Conservation (phyloP, 2,329 filamentous ascomycete genomes). For the Beauveria sp. region DNA sequence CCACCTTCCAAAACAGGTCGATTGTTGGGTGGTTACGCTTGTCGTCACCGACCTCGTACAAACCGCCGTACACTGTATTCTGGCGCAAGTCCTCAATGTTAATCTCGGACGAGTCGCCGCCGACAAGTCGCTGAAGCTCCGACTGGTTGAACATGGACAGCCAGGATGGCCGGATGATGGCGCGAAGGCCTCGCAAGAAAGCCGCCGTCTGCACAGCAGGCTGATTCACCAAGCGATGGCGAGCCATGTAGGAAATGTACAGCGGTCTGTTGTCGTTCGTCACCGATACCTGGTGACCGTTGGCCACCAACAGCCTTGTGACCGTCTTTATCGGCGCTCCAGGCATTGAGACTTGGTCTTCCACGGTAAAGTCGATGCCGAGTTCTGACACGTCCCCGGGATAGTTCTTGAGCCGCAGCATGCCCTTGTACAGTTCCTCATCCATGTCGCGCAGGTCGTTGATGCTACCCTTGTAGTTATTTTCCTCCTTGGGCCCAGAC, state of each 20-base stretch:
- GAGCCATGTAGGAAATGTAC: conserved; percentile 90
- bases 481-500: conserved; percentile 54
- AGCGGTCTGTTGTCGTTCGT: conserved; percentile 88
- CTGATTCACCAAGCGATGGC: conserved; percentile 77
- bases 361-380: conserved; percentile 81
- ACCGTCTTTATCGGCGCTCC: conserved; percentile 49
- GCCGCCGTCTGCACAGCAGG: conserved; percentile 74
- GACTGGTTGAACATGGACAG: conserved; percentile 97
- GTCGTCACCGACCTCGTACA: conserved; percentile 88
- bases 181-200: conserved; percentile 77
- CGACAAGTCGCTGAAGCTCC: conserved; percentile 87
- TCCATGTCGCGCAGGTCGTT: conserved; percentile 93
- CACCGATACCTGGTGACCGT: conserved; percentile 69
- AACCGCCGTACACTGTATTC: conserved; percentile 80
- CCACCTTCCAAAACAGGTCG: conserved; percentile 83
- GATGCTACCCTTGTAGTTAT: conserved; percentile 80
- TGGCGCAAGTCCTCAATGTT: conserved; percentile 77
- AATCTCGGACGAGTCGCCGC: conserved; percentile 78
- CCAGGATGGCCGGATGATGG: conserved; percentile 89
- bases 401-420: conserved; percentile 79
- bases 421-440: conserved; percentile 80
- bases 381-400: conserved; percentile 64
- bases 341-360: conserved; percentile 52
- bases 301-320: conserved; percentile 67
- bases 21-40: conserved; percentile 78